phyloP scores from a whole-genome alignment of 2,329 filamentous ascomycete genomes.

The Myriosclerotinia scirpicola region DNA sequence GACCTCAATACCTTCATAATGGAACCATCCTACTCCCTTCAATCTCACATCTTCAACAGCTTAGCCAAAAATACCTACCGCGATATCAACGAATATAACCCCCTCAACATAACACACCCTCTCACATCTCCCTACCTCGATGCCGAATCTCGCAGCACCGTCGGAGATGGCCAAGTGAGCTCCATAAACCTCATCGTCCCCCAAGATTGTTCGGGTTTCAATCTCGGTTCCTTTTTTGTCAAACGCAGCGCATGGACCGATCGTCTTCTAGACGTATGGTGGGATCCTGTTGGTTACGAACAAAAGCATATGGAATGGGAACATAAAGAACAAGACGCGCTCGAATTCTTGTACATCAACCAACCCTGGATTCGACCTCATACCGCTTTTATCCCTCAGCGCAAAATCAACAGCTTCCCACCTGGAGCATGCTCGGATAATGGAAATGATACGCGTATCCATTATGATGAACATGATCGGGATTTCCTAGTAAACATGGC shows the following conservation, averaged over 20 bases:
- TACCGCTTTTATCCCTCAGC: constrained; percentile 84
- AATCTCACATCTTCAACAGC: constrained; percentile 84
- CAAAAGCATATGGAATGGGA: constrained; percentile 99
- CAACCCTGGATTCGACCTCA: constrained; percentile 93
- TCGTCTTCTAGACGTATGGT: constrained; percentile 91
- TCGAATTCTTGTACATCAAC: constrained; percentile 86
- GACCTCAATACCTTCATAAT: constrained; percentile 98
- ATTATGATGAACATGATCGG: constrained; percentile 81
- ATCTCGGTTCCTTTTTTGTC: constrained; percentile 92
- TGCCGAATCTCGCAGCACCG: constrained; percentile 64
- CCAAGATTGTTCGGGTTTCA: constrained; percentile 95
- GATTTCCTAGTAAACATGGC: constrained; percentile 99
- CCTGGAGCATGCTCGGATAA: constrained; percentile 82
- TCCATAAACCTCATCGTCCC: constrained; percentile 87
- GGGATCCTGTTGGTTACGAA: constrained; percentile 96
- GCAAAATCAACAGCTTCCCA: constrained; percentile 93
- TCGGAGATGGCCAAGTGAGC: constrained; percentile 72
- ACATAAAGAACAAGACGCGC: constrained; percentile 95
- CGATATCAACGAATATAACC: constrained; percentile 96
- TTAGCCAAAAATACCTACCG: constrained; percentile 77
- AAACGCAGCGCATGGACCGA: constrained; percentile 86
- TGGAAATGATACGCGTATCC: constrained; percentile 71
- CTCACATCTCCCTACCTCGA: constrained; percentile 75
- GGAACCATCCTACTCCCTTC: constrained; percentile 89
- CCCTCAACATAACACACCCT: constrained; percentile 88